These are phyloP conservation scores for Castanopsis chinensis DNA, from an alignment of 306 rosid species.

Conservation along the genomic window DNA sequence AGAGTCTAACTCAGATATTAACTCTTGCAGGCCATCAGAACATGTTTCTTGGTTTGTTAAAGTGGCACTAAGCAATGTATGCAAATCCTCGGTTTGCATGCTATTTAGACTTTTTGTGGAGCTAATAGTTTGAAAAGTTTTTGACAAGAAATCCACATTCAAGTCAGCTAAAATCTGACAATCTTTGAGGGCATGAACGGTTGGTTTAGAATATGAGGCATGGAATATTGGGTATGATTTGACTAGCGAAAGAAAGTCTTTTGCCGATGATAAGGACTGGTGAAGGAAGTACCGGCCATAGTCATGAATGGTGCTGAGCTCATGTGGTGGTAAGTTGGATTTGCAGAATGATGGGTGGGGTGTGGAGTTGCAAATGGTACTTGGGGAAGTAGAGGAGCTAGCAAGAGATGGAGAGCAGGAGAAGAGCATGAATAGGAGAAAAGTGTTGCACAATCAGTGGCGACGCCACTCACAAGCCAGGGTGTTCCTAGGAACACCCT, in stretches of 20 bases:
- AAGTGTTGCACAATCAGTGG: neutral
- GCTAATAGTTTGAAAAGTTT: slow-evolving; percentile 10
- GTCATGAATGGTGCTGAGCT: slow-evolving; percentile 6
- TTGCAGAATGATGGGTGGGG: slow-evolving; percentile 38
- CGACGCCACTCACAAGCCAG: no score
- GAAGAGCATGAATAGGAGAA: slow-evolving; percentile 4
- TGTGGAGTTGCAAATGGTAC: slow-evolving; percentile 28
- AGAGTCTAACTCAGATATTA: slow-evolving; percentile 11
- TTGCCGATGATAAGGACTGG: slow-evolving; percentile 33
- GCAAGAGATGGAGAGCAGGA: slow-evolving; percentile 24
- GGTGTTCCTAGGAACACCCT: no score
- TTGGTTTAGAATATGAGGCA: slow-evolving; percentile 10
- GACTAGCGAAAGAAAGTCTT: slow-evolving; percentile 4
- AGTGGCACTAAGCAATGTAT: slow-evolving; percentile 30
- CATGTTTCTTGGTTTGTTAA: slow-evolving; percentile 39
- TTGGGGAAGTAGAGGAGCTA: neutral
- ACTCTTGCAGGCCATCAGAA: slow-evolving; percentile 35
- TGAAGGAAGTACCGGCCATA: slow-evolving; percentile 28
- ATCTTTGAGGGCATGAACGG: slow-evolving; percentile 31
- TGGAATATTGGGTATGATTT: slow-evolving; percentile 22
- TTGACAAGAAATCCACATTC: slow-evolving; percentile 31
- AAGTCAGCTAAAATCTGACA: slow-evolving; percentile 19
- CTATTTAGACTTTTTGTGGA: slow-evolving; percentile 7
- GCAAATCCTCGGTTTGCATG: slow-evolving; percentile 11
- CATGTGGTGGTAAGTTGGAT: slow-evolving; percentile 15